Percentiles rank a stretch among this genome's conserved stretches.
These are phyloP conservation scores for Claviceps sp. DNA, from an alignment of 2,329 filamentous ascomycete genomes.

Conservation along the genomic window DNA sequence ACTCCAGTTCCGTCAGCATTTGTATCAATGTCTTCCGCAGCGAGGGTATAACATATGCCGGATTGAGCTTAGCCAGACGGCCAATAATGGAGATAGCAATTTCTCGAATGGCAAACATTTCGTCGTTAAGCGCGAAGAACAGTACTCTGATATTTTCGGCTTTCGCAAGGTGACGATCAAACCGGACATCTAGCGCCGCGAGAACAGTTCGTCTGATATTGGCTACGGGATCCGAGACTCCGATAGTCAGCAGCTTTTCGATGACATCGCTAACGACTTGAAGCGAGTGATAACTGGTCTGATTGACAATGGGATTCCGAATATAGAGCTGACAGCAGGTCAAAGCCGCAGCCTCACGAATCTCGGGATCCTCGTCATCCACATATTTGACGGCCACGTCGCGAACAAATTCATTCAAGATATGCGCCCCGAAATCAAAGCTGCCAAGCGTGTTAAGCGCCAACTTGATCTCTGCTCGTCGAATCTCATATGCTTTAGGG, in stretches of 20 bases:
- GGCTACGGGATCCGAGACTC: constrained; percentile 80
- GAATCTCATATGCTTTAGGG: constrained; percentile 62
- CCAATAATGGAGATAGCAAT: constrained; percentile 95
- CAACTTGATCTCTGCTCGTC: constrained; percentile 79
- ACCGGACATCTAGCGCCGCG: constrained; percentile 78
- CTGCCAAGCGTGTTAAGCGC: constrained; percentile 93
- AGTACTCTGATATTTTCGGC: constrained; percentile 93
- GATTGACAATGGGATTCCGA: constrained; percentile 91
- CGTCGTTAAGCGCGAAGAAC: constrained; percentile 92
- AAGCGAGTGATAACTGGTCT: constrained; percentile 92
- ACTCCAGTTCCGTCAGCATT: constrained; percentile 89
- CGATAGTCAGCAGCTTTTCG: constrained; percentile 87
- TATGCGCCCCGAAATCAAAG: constrained; percentile 87
- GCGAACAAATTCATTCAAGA: constrained; percentile 95
- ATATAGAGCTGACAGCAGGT: constrained; percentile 98
- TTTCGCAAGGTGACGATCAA: constrained; percentile 92
- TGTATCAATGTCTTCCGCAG: constrained; percentile 91
- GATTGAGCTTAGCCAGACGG: constrained; percentile 78
- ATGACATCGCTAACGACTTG: constrained; percentile 97
- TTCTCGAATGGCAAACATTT: constrained; percentile 83
- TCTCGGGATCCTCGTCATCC: constrained; percentile 87
- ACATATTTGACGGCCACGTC: constrained; percentile 98
- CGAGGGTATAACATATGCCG: constrained; percentile 93
- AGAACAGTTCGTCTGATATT: constrained; percentile 83
- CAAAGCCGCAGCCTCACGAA: constrained; percentile 83